Percentiles rank a stretch among this genome's conserved stretches.
Evolutionary conservation across 345 rosid genomes (phyloP).

Genomic region (Acer negundo): DNA sequence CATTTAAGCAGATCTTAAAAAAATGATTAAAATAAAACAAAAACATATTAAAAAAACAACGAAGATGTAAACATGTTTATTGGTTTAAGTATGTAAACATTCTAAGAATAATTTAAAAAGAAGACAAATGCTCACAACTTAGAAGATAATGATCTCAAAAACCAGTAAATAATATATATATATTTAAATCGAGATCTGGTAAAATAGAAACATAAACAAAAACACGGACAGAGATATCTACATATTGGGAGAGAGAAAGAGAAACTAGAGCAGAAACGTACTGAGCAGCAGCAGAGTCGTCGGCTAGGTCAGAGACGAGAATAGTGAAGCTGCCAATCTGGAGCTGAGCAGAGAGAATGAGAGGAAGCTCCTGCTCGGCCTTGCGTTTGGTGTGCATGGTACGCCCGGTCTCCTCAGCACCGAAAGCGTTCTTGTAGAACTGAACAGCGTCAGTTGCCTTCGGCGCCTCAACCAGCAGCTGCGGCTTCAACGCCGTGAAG

Average conservation of each 20-base stretch:
- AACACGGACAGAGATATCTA: background rate
- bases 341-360: conserved; percentile 69
- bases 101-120: too few relatives aligned
- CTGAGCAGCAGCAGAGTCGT: conserved; percentile 33
- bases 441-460: conserved; percentile 75
- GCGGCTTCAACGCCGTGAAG: conserved; percentile 66
- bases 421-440: conserved; percentile 84
- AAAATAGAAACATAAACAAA: background rate
- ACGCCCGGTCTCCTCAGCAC: conserved; percentile 67
- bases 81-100: background rate
- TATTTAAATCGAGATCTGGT: background rate
- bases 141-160: background rate
- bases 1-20: background rate
- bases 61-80: too few relatives aligned
- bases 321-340: conserved; percentile 60
- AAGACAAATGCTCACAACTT: background rate
- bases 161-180: background rate
- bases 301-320: conserved; percentile 55
- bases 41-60: background rate
- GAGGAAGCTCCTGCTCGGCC: conserved; percentile 91
- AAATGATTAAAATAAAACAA: background rate
- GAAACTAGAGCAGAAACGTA: conserved; percentile 26
- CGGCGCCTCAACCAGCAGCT: conserved; percentile 75
- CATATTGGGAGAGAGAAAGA: background rate
- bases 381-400: conserved; percentile 79